Conservation (phyloP, 2,329 filamentous ascomycete genomes). For the Microdochium bolleyi region DNA sequence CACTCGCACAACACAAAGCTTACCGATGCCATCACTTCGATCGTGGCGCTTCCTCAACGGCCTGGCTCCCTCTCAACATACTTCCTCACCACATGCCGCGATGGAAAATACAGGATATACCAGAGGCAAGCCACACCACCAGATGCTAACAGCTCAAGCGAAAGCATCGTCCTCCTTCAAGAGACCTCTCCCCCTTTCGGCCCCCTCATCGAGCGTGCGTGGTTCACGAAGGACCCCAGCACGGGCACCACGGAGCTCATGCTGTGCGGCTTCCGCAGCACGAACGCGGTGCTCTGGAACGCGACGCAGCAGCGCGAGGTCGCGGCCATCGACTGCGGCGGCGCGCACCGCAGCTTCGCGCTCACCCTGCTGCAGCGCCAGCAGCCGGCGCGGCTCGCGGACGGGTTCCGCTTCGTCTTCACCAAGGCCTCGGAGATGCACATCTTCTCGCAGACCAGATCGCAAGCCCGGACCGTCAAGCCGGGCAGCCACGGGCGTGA, state of each 20-base stretch:
- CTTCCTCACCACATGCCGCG: constrained; percentile 66
- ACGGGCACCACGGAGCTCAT: constrained; percentile 41
- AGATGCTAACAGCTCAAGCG: constrained; percentile 4
- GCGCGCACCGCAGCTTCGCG: constrained; percentile 71
- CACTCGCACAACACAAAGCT: constrained; percentile 30
- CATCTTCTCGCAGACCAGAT: constrained; percentile 33
- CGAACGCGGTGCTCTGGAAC: constrained; percentile 76
- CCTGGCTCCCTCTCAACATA: constrained; percentile 20
- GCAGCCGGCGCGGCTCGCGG: constrained; percentile 2
- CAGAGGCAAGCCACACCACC: constrained; percentile 21
- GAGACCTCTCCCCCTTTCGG: constrained; percentile 63
- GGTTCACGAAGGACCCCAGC: constrained; percentile 36
- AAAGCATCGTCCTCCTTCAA: constrained; percentile 47
- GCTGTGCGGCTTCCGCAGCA: constrained; percentile 74
- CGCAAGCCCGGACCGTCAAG: constrained; percentile 43
- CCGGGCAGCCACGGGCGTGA: constrained; percentile 79
- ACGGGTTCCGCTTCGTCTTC: constrained; percentile 55
- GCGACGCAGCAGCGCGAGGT: constrained; percentile 62
- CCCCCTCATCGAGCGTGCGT: constrained; percentile 67
- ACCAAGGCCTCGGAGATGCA: constrained; percentile 56
- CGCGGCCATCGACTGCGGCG: constrained; percentile 71
- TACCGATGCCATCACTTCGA: constrained; percentile 60
- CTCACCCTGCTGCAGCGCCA: not conserved
- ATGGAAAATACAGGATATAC: constrained; percentile 68
- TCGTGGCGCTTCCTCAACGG: constrained; percentile 37